Conservation (phyloP, 768 basidiomycete species). For the Pluteus cervinus region DNA sequence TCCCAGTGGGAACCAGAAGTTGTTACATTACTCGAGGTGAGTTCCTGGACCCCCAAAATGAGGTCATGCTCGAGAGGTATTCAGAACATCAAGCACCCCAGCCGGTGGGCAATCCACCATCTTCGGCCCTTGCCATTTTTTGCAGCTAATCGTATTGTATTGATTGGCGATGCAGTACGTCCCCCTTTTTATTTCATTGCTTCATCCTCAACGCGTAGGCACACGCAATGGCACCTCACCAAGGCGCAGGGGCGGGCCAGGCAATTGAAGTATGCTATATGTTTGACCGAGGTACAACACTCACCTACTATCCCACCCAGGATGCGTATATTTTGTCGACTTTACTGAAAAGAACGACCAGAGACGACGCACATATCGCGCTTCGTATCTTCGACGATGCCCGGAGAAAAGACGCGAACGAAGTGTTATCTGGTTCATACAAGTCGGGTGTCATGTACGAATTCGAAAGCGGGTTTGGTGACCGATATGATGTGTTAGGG, state of each 20-base stretch:
- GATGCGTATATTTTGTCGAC: constrained; percentile 20
- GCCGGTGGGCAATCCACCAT: constrained; percentile 32
- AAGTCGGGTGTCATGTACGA: constrained; percentile 32
- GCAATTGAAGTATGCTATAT: constrained; percentile 23
- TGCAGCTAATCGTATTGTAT: constrained; percentile 28
- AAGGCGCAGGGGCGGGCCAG: constrained; percentile 22
- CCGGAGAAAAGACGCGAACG: constrained; percentile 28
- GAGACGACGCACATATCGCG: constrained; percentile 13
- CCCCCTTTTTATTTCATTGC: too few species aligned
- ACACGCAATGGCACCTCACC: constrained; percentile 23
- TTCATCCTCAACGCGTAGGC: constrained; percentile 9
- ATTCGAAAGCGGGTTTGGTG: constrained; percentile 28
- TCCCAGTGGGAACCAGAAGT: constrained; percentile 28
- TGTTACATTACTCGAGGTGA: constrained; percentile 19
- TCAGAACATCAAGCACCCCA: constrained; percentile 25
- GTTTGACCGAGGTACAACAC: not conserved
- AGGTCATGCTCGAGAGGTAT: not conserved
- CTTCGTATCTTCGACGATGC: constrained; percentile 26
- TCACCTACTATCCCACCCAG: constrained; percentile 6
- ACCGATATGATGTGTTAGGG: constrained; percentile 29
- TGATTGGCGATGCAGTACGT: constrained; percentile 38
- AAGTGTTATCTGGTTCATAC: constrained; percentile 23
- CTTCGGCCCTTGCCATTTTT: constrained; percentile 29
- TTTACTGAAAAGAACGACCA: constrained; percentile 13
- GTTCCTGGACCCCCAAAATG: not conserved